Base-by-base conservation (phyloP, 306 rosid species). In the Castanopsis chinensis region DNA sequence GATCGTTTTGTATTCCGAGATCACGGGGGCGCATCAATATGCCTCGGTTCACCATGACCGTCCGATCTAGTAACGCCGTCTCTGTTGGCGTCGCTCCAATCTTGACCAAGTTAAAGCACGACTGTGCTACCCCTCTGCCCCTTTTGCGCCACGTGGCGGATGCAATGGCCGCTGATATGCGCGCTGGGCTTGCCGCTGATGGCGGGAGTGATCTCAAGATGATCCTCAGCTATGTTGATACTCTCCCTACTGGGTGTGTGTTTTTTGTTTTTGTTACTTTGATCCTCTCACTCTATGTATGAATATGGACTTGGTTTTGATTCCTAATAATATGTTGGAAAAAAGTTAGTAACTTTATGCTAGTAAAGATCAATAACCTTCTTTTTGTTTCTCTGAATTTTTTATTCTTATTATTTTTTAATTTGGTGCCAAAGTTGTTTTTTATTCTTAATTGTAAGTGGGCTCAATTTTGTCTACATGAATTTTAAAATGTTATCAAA, bases 201-300 rank as follows among this genome's bases (percentile, higher is more conserved):
- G 88, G 86, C 35, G 90, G 86, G 4, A 80, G 81, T 52, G 91
- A 87, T 37, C 98, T 94, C 79, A 89, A 93, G 81, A 94, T 94
- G 99, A 91, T 94, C 61, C 97, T 91, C 61, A 87, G 92, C 83
- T 92, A 85, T 75, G 95, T 91, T 74, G 85, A 91, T 72, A 76
- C 60, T 75, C 98, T 94, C 45, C 98, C 97, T 37, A 87, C 87
- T n/a, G 98, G 98, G 98, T 94, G 87, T 18, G 54, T 43, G 64
- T 27, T 53, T 12, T 3, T 33, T n/a, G n/a, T 14, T 35, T 20
- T 37, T 32, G 71, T 30, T 32, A 17, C 23, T 65, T 65, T 65
- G 67, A 63, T 63, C 41, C 3, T 41, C 41, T 2, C 3, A 63
- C 69, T 63, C n/a, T 5, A 5, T 27, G 9, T 17, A 12, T 61